Conservation (phyloP, 2,329 filamentous ascomycete species). For the Colletotrichum lentis region DNA sequence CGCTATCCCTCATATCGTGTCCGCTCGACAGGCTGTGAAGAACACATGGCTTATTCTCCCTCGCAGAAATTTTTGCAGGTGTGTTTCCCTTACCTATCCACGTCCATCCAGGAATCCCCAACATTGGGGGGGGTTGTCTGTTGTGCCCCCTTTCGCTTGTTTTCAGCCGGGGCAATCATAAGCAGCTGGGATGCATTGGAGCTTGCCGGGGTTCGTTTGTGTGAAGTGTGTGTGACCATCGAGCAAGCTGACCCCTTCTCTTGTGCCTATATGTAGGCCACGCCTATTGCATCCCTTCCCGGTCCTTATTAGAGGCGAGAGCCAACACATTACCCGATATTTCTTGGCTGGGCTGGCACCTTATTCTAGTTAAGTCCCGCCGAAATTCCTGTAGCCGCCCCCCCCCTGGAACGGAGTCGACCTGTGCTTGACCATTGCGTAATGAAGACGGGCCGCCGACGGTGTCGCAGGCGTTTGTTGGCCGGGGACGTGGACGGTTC, state of each 20-base stretch:
- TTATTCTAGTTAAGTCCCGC: neutral
- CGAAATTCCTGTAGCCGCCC: neutral
- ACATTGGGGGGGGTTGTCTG: neutral
- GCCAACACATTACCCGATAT: neutral
- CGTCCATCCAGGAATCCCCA: neutral
- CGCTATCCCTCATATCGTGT: neutral
- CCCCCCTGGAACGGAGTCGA: neutral
- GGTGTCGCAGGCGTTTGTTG: neutral
- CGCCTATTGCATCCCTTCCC: neutral
- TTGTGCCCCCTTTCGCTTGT: neutral
- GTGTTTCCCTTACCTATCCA: neutral
- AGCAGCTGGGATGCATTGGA: conserved; percentile 3
- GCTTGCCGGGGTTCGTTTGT: neutral
- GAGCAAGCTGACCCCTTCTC: neutral
- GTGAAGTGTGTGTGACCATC: neutral
- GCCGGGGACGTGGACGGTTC: neutral
- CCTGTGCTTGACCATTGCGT: neutral
- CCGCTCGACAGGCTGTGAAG: no score
- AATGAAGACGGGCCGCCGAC: neutral
- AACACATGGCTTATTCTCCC: neutral
- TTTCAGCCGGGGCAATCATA: neutral
- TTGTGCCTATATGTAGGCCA: conserved; percentile 4
- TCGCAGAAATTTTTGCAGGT: neutral
- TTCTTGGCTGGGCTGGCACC: neutral
- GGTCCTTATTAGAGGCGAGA: neutral